Base-by-base conservation (phyloP, 306 rosid species). In the Vicia villosa region DNA sequence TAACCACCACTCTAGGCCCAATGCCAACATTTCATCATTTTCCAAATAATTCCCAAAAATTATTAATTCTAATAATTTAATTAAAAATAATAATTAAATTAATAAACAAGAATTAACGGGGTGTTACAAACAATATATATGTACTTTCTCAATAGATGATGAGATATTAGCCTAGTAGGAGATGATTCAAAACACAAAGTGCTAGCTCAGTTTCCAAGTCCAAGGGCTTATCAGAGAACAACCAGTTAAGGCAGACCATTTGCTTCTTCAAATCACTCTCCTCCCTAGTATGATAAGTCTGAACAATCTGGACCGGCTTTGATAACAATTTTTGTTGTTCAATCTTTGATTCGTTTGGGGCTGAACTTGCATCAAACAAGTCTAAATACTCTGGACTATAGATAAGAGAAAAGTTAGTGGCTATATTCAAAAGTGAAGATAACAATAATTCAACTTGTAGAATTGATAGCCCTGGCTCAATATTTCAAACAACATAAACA, bases 131-230 rank as follows among this genome's bases (percentile, higher is more conserved):
- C n/a, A n/a, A n/a, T n/a, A n/a, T n/a, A n/a, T n/a, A n/a, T n/a
- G n/a, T n/a, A n/a, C n/a, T n/a, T n/a, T n/a, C n/a, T n/a, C n/a
- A n/a, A n/a, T n/a, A n/a, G n/a, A n/a, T n/a, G n/a, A n/a, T n/a
- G n/a, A n/a, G n/a, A n/a, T n/a, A n/a, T n/a, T n/a, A n/a, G 42
- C 99, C 99, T 91, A 91, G 66, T 89, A 94, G 79, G 79, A 94
- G 99, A 86, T 94, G 99, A 79, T 91, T 92, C 77, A 94, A 74
- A 75, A 94, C 91, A 43, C 97, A 95, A 62, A 94, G 92, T 20
- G 92, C 2, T 20, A 83, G 80, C 78, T 83, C 84, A 43, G 82
- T 83, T 89, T 91, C 96, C 86, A 94, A 81, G 78, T 86, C 95
- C 52, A 91, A 73, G 58, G 99, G 99, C 80, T 88, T 86, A 8